Conservation (phyloP, 768 basidiomycete species). For the Postia placenta region DNA sequence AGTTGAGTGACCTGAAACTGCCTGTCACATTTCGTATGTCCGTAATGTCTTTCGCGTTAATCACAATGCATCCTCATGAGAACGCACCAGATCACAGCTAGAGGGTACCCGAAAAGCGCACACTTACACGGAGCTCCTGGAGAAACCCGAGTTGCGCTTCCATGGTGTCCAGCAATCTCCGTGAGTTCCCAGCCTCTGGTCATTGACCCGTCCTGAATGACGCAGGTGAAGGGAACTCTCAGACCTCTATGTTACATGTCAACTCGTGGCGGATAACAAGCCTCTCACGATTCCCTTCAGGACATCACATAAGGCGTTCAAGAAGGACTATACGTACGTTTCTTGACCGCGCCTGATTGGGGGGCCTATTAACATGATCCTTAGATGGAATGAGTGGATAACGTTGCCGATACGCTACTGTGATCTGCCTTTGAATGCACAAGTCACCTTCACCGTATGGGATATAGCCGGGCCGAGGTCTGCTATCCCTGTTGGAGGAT, state of each 20-base stretch:
- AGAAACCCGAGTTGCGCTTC: slow-evolving; percentile 76
- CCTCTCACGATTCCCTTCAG: slow-evolving; percentile 88
- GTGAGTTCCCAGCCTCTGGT: slow-evolving; percentile 34
- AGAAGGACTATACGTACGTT: slow-evolving; percentile 67
- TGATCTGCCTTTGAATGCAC: slow-evolving; percentile 84
- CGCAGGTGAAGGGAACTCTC: slow-evolving; percentile 58
- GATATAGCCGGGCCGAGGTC: slow-evolving; percentile 83
- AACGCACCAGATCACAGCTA: slow-evolving; percentile 62
- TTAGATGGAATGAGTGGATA: slow-evolving; percentile 94
- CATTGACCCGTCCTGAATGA: slow-evolving; percentile 15
- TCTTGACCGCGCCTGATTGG: too few species aligned
- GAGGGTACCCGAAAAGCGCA: slow-evolving; percentile 73
- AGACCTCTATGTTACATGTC: slow-evolving; percentile 91
- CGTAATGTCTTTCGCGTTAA: neutral
- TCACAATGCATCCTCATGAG: too few species aligned
- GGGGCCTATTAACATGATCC: too few species aligned
- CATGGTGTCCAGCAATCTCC: slow-evolving; percentile 80
- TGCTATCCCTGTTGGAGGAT: slow-evolving; percentile 82
- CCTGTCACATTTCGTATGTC: slow-evolving; percentile 86
- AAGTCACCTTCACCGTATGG: slow-evolving; percentile 93
- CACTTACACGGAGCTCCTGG: slow-evolving; percentile 74
- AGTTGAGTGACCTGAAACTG: slow-evolving; percentile 81
- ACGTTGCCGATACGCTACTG: slow-evolving; percentile 89
- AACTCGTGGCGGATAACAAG: slow-evolving; percentile 90
- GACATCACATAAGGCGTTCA: slow-evolving; percentile 91